These are phyloP conservation scores for Diaporthe sp. DNA, from an alignment of 2,329 filamentous ascomycete species.

Conservation along the genomic window DNA sequence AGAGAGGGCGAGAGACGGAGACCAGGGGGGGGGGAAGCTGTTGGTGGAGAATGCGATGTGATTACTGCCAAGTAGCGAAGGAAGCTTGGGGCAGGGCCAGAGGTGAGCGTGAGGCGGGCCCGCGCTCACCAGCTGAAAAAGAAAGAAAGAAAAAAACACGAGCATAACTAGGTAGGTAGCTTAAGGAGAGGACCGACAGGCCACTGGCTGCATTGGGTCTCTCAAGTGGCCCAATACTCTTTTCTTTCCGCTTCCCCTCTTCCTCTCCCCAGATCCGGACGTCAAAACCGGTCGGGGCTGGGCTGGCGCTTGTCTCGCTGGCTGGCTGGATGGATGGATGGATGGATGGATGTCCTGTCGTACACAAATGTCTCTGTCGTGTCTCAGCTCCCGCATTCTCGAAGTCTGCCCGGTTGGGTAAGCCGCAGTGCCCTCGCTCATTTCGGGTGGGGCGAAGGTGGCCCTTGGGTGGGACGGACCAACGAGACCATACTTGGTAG, in stretches of 20 bases:
- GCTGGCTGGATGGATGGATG: background rate
- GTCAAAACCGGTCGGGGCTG: constrained; percentile 1
- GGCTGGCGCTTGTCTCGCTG: background rate
- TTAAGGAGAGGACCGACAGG: background rate
- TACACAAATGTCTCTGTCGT: constrained; percentile 11
- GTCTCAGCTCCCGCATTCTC: constrained; percentile 23
- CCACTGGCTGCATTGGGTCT: background rate
- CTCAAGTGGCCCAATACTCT: background rate
- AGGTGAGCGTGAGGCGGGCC: background rate
- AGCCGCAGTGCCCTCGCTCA: background rate
- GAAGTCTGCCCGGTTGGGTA: constrained; percentile 29
- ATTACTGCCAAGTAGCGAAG: constrained; percentile 26
- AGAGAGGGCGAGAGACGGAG: background rate
- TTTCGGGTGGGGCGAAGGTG: background rate
- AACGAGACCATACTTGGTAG: background rate
- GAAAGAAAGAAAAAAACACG: background rate
- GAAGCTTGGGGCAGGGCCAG: constrained; percentile 6
- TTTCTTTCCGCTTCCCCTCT: background rate
- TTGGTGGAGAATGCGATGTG: constrained; percentile 6
- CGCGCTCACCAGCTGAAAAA: constrained; percentile 17
- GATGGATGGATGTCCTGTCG: background rate
- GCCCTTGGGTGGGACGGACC: background rate
- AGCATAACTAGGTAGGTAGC: background rate
- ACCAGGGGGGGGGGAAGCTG: background rate
- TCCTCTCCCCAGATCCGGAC: background rate